Conservation (phyloP, 495 filamentous ascomycete genomes). For the Platismatia glauca region DNA sequence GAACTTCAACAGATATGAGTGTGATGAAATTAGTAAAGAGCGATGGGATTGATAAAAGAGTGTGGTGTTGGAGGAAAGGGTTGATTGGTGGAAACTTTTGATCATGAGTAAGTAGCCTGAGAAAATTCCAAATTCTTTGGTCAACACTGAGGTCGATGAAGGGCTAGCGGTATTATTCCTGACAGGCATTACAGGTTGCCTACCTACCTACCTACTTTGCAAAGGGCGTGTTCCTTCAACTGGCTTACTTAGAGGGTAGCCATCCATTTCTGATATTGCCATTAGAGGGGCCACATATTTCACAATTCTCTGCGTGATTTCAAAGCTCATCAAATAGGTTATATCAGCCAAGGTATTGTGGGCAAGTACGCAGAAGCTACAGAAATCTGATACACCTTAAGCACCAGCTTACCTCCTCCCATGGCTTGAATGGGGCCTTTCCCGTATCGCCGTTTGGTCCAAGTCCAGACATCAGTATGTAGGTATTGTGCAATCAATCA, state of each 20-base stretch:
- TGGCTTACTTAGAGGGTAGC: background rate
- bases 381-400: background rate
- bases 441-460: background rate
- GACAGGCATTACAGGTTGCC: background rate
- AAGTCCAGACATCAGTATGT: background rate
- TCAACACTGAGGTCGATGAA: background rate
- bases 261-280: background rate
- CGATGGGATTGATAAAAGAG: background rate
- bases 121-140: background rate
- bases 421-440: background rate
- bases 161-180: background rate
- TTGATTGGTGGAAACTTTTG: background rate
- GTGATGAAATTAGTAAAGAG: background rate
- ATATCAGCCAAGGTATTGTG: background rate
- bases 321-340: background rate
- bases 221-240: background rate
- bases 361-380: background rate
- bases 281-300: background rate
- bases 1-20: background rate
- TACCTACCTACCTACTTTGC: background rate
- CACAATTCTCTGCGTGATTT: background rate
- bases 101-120: background rate
- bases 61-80: background rate
- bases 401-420: conserved; percentile 2
- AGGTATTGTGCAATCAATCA: background rate